A percentile compares a stretch with the other conserved stretches of the same genome.
Evolutionary conservation across 2,329 filamentous ascomycete species (phyloP).

Genomic region (Nemania bipapillata): DNA sequence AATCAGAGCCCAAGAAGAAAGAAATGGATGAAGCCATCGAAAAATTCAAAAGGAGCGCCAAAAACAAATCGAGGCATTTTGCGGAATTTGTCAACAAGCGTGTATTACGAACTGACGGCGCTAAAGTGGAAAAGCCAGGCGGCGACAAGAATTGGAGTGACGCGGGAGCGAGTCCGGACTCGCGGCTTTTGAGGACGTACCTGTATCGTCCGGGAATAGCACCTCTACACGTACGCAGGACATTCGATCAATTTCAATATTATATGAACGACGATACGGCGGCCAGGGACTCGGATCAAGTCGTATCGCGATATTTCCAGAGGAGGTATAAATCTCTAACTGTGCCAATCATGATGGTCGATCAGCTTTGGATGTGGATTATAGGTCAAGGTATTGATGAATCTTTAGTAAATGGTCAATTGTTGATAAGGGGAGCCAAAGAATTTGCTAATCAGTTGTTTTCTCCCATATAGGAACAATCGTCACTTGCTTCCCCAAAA

Average conservation of each 20-base stretch:
- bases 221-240: slow-evolving; percentile 68
- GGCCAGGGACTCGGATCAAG: slow-evolving; percentile 68
- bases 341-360: slow-evolving; percentile 69
- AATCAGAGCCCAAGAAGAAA: too few relatives aligned
- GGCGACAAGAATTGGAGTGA: too few relatives aligned
- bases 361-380: slow-evolving; percentile 75
- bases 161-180: too few relatives aligned
- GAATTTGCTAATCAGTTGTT: too few relatives aligned
- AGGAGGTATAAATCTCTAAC: not conserved
- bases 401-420: too few relatives aligned
- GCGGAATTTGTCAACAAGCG: too few relatives aligned
- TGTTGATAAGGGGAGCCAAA: too few relatives aligned
- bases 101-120: too few relatives aligned
- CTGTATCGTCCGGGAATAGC: slow-evolving; percentile 57
- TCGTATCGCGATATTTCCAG: not conserved
- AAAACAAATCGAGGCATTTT: too few relatives aligned
- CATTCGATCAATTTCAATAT: slow-evolving; percentile 74
- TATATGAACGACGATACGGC: slow-evolving; percentile 71
- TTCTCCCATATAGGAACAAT: slow-evolving; percentile 64
- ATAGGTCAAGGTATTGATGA: slow-evolving; percentile 57
- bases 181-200: slow-evolving; percentile 62
- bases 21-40: too few relatives aligned
- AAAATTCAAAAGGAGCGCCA: too few relatives aligned
- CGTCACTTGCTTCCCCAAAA: slow-evolving; percentile 68
- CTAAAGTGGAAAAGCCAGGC: too few relatives aligned